phyloP scores from a whole-genome alignment of 2,329 filamentous ascomycete species.

The Sporothrix luriei region DNA sequence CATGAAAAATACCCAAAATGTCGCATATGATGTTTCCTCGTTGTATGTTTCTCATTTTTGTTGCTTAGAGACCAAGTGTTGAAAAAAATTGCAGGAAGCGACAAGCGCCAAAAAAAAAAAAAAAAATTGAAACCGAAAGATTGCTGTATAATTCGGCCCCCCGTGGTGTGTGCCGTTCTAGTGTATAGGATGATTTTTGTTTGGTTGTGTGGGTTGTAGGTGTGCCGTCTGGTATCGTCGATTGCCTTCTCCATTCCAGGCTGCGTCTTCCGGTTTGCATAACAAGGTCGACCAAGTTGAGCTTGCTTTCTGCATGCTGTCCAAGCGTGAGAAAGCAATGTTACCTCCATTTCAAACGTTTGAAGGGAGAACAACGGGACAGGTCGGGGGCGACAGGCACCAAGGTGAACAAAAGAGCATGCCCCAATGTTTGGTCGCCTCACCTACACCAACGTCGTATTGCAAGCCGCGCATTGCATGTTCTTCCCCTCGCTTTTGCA shows the following conservation, averaged over 20 bases:
- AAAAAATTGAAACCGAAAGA: conserved; percentile 2
- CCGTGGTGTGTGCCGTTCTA: conserved; percentile 4
- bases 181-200: neutral
- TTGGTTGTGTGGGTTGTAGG: neutral
- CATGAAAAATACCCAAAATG: neutral
- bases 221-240: neutral
- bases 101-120: neutral
- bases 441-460: conserved; percentile 11
- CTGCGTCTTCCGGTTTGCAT: neutral
- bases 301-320: neutral
- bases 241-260: neutral
- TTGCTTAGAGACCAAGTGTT: neutral
- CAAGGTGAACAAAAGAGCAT: neutral
- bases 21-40: neutral
- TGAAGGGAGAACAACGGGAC: neutral
- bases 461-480: conserved; percentile 8
- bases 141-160: neutral
- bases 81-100: neutral
- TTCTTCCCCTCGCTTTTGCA: neutral
- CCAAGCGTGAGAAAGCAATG: neutral
- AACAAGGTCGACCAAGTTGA: no score
- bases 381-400: no score
- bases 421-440: neutral
- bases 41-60: neutral
- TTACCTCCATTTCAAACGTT: no score